Evolutionary conservation across 2,329 filamentous ascomycete species (phyloP), one percentile per base, ranked within the genome.

Genomic region (Neofusicoccum laricinum): DNA sequence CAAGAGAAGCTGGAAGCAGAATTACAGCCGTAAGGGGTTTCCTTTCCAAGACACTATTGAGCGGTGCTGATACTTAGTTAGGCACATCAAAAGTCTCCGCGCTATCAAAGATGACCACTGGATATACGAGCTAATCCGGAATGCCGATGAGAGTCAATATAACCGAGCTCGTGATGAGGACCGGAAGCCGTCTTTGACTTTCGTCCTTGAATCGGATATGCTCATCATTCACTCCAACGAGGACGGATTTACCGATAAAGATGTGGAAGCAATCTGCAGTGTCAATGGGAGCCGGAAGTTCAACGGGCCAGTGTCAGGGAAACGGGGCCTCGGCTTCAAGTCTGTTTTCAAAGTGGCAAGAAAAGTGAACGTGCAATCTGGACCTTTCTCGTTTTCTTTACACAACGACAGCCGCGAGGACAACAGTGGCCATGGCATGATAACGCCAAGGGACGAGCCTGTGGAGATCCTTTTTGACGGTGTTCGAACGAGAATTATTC

Each of bases 341-440:
- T 75, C 74, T 3, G 73, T 77, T 12, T 77, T 77, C 65, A 73
- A 70, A 48, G 68, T 75, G 14, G 74, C 75, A 2, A 64, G 70
- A 2, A 73, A 73, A 21, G 77, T 79, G 10, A 69, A 74, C n/a
- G 72, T 81, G 17, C 77, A 79, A 58, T 80, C 78, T 0, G 74
- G 73, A 0, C 25, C 70, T 0, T 79, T 73, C 66, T 77, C 73
- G 0, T 80, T 80, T 64, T 68, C 64, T 2, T 79, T 78, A 50
- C 49, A 71, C n/a, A 69, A 78, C 64, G 63, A 59, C 1, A 55
- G 36, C 21, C 79, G 76, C 0, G 45, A 40, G 0, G 50, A 30
- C 6, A 79, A 82, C 2, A 74, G 76, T 0, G 83, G 83, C 0
- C 71, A 85, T 43, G 83, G 82, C 1, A 86, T 85, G 82, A 78